phyloP scores from a whole-genome alignment of 148 eudicot species.

The Rhododendron griersonianum region DNA sequence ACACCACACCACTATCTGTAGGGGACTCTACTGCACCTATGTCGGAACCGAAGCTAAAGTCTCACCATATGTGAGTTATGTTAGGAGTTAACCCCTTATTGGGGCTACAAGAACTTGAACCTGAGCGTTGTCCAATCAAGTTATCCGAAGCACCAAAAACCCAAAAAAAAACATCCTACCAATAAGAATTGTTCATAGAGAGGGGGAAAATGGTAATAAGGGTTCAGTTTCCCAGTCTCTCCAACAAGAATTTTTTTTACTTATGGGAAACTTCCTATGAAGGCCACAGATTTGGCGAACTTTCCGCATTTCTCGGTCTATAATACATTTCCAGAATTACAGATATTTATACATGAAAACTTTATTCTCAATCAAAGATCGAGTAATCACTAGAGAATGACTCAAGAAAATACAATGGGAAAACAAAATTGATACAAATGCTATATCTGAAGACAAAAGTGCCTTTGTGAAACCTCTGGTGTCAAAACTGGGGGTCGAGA shows the following conservation, averaged over 20 bases:
- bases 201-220: not conserved
- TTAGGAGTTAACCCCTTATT: too few species aligned
- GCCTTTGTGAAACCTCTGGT: conserved; percentile 9
- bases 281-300: not conserved
- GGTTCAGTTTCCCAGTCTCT: not conserved
- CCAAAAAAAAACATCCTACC: not conserved
- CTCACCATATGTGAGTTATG: not conserved
- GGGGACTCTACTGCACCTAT: not conserved
- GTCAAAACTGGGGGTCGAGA: conserved; percentile 33
- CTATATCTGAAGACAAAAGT: conserved; percentile 15
- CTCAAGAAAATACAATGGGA: conserved; percentile 1
- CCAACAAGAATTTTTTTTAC: not conserved
- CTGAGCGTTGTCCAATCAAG: not conserved
- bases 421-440: conserved; percentile 9
- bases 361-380: not conserved
- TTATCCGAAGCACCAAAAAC: not conserved
- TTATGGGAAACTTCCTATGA: not conserved
- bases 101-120: not conserved
- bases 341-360: not conserved
- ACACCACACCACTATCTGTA: too few species aligned
- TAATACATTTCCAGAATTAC: not conserved
- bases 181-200: not conserved
- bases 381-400: conserved; percentile 5
- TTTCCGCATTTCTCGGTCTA: not conserved
- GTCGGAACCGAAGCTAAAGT: too few species aligned